Conservation (phyloP, 306 rosid genomes). For the Oemleria cerasiformis region DNA sequence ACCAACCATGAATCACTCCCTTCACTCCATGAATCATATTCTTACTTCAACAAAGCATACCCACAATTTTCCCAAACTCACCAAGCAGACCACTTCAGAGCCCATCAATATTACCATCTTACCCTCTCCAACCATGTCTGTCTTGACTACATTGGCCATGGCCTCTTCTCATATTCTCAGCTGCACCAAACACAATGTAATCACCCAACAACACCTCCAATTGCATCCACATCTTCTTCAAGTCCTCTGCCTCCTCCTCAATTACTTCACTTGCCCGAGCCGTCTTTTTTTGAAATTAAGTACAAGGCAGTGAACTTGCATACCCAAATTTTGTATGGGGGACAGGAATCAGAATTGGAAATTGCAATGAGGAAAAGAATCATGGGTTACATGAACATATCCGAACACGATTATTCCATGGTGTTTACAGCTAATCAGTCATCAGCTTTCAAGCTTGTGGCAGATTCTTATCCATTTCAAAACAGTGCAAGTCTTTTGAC, state of each 20-base stretch:
- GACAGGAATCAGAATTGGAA: conserved; percentile 63
- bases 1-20: conserved; percentile 80
- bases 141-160: conserved; percentile 70
- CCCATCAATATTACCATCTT: conserved; percentile 60
- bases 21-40: conserved; percentile 48
- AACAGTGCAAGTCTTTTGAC: conserved; percentile 57
- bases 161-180: conserved; percentile 75
- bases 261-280: conserved; percentile 23
- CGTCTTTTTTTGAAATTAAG: conserved; percentile 47
- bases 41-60: conserved; percentile 49
- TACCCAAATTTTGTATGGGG: conserved; percentile 46
- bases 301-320: conserved; percentile 59
- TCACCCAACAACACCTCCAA: conserved; percentile 11
- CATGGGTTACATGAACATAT: conserved; percentile 73
- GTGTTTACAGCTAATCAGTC: conserved; percentile 76
- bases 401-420: conserved; percentile 59
- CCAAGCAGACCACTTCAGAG: conserved; percentile 53
- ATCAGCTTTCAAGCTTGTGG: conserved; percentile 65
- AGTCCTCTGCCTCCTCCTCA: conserved; percentile 18
- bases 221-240: conserved; percentile 36
- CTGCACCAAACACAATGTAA: conserved; percentile 14
- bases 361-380: conserved; percentile 46
- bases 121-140: conserved; percentile 54
- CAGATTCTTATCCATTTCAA: conserved; percentile 70
- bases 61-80: conserved; percentile 41